phyloP scores from a whole-genome alignment of 352 stramenopile species.

The Phytophthora pistaciae region DNA sequence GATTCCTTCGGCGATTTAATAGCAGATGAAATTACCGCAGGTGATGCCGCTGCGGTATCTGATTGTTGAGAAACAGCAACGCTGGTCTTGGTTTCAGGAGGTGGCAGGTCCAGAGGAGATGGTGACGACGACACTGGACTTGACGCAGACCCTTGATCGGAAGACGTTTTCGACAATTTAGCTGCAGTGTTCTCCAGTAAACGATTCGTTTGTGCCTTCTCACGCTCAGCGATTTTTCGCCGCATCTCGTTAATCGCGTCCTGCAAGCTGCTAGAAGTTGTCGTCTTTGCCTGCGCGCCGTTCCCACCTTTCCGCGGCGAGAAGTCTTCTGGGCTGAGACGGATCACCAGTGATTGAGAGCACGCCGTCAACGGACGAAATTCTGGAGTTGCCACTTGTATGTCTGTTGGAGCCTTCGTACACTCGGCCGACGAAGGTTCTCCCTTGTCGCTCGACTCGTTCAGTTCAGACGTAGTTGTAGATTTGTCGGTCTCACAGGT shows the following conservation, averaged over 20 bases:
- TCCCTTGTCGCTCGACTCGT: slow-evolving; percentile 10
- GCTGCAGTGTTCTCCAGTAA: slow-evolving; percentile 23
- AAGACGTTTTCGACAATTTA: slow-evolving; percentile 26
- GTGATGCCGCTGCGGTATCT: not conserved
- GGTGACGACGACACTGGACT: slow-evolving; percentile 26
- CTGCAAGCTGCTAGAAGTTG: slow-evolving; percentile 16
- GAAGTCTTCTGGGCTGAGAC: slow-evolving; percentile 63
- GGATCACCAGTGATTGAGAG: slow-evolving; percentile 78
- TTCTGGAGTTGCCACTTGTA: slow-evolving; percentile 29
- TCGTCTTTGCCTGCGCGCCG: slow-evolving; percentile 10
- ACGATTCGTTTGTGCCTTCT: slow-evolving; percentile 46
- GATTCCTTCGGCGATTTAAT: slow-evolving; percentile 1
- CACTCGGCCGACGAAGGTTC: not conserved
- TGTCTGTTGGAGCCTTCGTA: slow-evolving; percentile 7
- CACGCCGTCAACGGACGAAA: slow-evolving; percentile 72
- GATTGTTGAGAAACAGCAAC: slow-evolving; percentile 3
- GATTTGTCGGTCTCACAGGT: slow-evolving; percentile 15
- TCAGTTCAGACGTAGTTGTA: slow-evolving; percentile 9
- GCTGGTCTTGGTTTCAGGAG: slow-evolving; percentile 17
- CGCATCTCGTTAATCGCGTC: slow-evolving; percentile 66
- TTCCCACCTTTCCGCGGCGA: slow-evolving; percentile 32
- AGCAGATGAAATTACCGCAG: slow-evolving; percentile 13
- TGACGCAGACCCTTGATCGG: slow-evolving; percentile 8
- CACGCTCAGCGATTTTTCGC: slow-evolving; percentile 61
- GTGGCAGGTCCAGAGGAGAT: slow-evolving; percentile 4